Evolutionary conservation across 2,329 filamentous ascomycete genomes (phyloP).

Genomic region (Mycogone perniciosa): DNA sequence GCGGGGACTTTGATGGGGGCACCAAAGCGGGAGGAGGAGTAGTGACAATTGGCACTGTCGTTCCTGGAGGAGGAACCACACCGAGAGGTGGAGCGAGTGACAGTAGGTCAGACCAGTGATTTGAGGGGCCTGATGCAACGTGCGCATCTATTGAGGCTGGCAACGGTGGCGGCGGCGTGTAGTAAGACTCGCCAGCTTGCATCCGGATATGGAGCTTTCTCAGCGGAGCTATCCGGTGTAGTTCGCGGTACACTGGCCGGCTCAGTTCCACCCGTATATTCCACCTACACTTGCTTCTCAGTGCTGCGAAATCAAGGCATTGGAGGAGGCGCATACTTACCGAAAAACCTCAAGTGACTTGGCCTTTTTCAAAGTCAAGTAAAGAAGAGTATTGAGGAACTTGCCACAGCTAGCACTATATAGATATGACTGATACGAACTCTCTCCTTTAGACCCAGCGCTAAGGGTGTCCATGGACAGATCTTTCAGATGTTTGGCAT

Average conservation of each 20-base stretch:
- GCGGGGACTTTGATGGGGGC: constrained; percentile 28
- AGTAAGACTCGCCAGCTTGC: constrained; percentile 51
- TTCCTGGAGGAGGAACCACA: constrained; percentile 13
- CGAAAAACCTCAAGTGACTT: constrained; percentile 49
- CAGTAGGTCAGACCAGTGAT: constrained; percentile 24
- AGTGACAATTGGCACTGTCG: constrained; percentile 15
- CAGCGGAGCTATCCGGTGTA: constrained; percentile 49
- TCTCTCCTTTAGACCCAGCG: constrained; percentile 46
- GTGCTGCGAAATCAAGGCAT: not conserved
- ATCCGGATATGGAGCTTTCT: constrained; percentile 51
- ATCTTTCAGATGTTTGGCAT: constrained; percentile 50
- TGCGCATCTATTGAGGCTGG: constrained; percentile 26
- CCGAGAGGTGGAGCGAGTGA: constrained; percentile 14
- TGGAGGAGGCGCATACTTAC: constrained; percentile 30
- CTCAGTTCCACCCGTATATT: constrained; percentile 59
- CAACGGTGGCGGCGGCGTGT: constrained; percentile 43
- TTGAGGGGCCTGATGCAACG: constrained; percentile 26
- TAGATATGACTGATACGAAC: constrained; percentile 47
- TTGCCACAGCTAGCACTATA: constrained; percentile 53
- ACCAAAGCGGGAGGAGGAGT: constrained; percentile 25
- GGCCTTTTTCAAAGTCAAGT: constrained; percentile 50
- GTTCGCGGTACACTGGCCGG: constrained; percentile 48
- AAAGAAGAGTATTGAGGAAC: constrained; percentile 56
- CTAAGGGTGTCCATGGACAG: constrained; percentile 51
- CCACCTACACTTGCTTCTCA: constrained; percentile 39